phyloP scores from a whole-genome alignment of 2,329 filamentous ascomycete species.

The Neurospora sp. region DNA sequence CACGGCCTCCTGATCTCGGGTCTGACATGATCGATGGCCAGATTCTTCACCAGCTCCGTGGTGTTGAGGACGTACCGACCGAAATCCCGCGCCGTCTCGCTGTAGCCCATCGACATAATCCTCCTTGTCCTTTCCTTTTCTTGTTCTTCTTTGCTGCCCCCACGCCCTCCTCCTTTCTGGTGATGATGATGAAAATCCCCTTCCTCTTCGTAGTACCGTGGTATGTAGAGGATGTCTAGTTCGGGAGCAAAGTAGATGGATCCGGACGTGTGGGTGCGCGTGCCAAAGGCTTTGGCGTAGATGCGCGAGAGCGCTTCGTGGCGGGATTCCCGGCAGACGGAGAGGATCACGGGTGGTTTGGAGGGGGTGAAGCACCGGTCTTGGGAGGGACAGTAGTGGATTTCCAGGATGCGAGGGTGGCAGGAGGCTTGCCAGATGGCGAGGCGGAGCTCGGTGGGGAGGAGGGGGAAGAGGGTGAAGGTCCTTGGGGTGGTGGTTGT shows the following conservation, averaged over 20 bases:
- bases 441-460: conserved; percentile 31
- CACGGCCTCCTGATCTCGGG: conserved; percentile 34
- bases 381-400: conserved; percentile 26
- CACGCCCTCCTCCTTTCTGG: neutral
- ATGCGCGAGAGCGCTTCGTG: conserved; percentile 26
- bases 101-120: conserved; percentile 25
- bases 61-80: conserved; percentile 25
- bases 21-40: conserved; percentile 37
- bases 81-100: conserved; percentile 32
- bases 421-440: conserved; percentile 30
- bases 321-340: conserved; percentile 32
- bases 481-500: conserved; percentile 6
- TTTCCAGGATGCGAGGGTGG: conserved; percentile 28
- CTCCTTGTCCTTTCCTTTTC: neutral
- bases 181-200: neutral
- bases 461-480: conserved; percentile 25
- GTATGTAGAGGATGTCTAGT: conserved; percentile 25
- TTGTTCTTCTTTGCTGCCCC: too few species aligned
- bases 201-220: conserved; percentile 23
- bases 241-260: conserved; percentile 30
- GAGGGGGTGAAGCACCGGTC: conserved; percentile 29
- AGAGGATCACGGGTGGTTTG: conserved; percentile 29
- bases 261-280: conserved; percentile 22
- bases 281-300: conserved; percentile 28
- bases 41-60: conserved; percentile 24